Evolutionary conservation across 345 rosid species (phyloP).

Genomic region (Litchi chinensis): DNA sequence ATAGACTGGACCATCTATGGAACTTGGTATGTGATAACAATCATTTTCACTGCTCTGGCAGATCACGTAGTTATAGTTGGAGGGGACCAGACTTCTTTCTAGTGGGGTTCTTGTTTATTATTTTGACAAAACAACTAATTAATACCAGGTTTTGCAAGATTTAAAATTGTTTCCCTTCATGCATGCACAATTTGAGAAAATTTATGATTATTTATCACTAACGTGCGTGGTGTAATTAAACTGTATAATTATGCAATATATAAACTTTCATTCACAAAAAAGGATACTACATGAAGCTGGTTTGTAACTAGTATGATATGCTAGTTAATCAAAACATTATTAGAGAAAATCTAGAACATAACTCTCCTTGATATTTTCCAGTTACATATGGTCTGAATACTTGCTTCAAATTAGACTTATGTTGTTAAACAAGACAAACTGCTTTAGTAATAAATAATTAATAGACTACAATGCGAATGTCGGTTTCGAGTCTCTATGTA

Average conservation of each 20-base stretch:
- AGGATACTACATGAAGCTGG: background rate
- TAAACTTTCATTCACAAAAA: background rate
- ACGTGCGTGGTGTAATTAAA: background rate
- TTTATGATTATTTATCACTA: background rate
- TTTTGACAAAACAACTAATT: background rate
- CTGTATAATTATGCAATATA: background rate
- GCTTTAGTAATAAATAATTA: background rate
- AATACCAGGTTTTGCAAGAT: background rate
- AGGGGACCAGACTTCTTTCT: conserved; percentile 14
- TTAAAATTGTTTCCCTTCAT: background rate
- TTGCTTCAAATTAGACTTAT: no score
- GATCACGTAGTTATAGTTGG: background rate
- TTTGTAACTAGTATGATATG: background rate
- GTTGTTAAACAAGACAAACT: background rate
- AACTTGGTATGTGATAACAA: background rate
- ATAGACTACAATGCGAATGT: background rate
- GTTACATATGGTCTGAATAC: no score
- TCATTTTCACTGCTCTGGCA: background rate
- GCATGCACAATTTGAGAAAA: background rate
- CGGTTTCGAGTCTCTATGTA: background rate
- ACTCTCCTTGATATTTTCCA: background rate
- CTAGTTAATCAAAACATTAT: background rate
- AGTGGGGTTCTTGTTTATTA: background rate
- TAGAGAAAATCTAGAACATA: background rate
- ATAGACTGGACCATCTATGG: background rate